Evolutionary conservation across 768 basidiomycete genomes (phyloP), one percentile per base, ranked within the genome.

Genomic region (Mycena capillaripes): DNA sequence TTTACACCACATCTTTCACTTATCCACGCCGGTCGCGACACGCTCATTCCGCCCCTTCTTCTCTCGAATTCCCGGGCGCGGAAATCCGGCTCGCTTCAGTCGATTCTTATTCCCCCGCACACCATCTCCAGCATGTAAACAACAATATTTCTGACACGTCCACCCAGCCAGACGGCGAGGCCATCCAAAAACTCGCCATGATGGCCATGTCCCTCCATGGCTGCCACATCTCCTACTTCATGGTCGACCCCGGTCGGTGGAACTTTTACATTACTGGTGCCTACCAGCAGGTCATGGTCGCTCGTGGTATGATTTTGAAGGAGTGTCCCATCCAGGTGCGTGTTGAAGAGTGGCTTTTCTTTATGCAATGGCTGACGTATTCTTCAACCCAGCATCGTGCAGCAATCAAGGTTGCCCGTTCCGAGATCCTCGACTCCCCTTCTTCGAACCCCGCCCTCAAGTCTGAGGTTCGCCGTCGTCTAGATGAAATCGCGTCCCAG

Each of bases 401-500:
- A 52, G 87, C 93, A 63, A 95, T 99, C 86, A 95, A 94, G 79
- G 95, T 97, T 29, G 90, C 96, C 32, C 93, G 97, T 77, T 94
- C 95, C 32, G 97, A 98, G 81, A 94, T 98, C 69, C 91, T 99
- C 59, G 96, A 98, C 81, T 91, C 92, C 61, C 91, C 91, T 65
- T 88, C 92, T 74, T 91, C 91, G 48, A 91, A 93, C 83, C 95
- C 94, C 8, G 81, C 90, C 8, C 88, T 97, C 77, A 97, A 97
- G 81, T 85, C 90, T 0, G 92, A 95, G 74, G 94, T 97, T 40
- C 89, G 93, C 63, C 90, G 90, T 60, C 90, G 92, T 66, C 89
- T 98, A n/a, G 96, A 98, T 81, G 95, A 97, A 79, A 95, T 98
- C 78, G 97, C 97, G 32, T 91, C 93, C 2, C 93, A 95, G 79